Percentiles rank a stretch among this genome's conserved stretches.
These are phyloP conservation scores for Papiliotrema terrestris DNA, from an alignment of 1,284 basidiomycete species.

Conservation along the genomic window DNA sequence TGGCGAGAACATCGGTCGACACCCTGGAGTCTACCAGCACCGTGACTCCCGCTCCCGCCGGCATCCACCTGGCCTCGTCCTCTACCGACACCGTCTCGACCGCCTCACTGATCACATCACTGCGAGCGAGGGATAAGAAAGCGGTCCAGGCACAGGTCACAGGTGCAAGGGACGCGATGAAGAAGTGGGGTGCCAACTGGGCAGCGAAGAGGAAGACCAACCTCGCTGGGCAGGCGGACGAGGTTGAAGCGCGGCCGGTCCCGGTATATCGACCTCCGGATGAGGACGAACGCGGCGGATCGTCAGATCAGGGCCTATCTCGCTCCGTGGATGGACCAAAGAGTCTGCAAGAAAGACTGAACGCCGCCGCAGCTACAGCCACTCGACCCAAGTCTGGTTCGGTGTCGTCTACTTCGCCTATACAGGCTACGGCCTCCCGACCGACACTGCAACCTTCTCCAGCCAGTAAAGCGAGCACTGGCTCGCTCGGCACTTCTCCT, in stretches of 20 bases:
- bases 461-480: background rate
- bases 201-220: slow-evolving; percentile 38
- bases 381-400: slow-evolving; percentile 9
- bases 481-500: slow-evolving; percentile 4
- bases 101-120: slow-evolving; percentile 48
- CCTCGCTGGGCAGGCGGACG: slow-evolving; percentile 3
- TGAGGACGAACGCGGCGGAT: slow-evolving; percentile 16
- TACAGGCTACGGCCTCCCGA: background rate
- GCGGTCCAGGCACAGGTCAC: slow-evolving; percentile 62
- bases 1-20: background rate
- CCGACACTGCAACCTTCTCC: slow-evolving; percentile 5
- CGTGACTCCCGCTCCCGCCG: background rate
- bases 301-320: background rate
- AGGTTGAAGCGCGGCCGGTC: slow-evolving; percentile 13
- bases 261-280: slow-evolving; percentile 32
- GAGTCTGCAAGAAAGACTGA: slow-evolving; percentile 36
- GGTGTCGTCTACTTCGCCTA: background rate
- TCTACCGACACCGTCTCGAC: background rate
- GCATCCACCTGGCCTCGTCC: background rate
- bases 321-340: slow-evolving; percentile 1
- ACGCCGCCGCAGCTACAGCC: slow-evolving; percentile 27
- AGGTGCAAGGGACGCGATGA: slow-evolving; percentile 72
- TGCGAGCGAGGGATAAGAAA: slow-evolving; percentile 74
- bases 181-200: slow-evolving; percentile 79
- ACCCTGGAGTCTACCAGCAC: background rate